These are phyloP conservation scores for Aspergillus leporis DNA, from an alignment of 495 filamentous ascomycete species.

Conservation along the genomic window DNA sequence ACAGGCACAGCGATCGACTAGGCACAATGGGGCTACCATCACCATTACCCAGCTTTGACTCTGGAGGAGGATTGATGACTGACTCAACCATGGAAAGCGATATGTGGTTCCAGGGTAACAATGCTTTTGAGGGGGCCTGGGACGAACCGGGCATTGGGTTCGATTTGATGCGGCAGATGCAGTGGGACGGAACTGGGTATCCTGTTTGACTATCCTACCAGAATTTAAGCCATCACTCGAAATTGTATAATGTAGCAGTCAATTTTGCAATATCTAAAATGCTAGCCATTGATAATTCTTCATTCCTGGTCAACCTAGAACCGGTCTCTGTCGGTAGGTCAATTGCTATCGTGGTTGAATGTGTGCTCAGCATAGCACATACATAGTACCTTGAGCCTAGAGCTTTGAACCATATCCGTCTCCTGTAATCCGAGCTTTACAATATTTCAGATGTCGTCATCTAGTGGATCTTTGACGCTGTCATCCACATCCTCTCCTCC, in stretches of 20 bases:
- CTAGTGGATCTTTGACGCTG: not conserved
- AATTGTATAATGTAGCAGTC: too few relatives aligned
- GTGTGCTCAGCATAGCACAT: too few relatives aligned
- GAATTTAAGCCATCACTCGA: too few relatives aligned
- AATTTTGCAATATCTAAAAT: too few relatives aligned
- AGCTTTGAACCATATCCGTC: too few relatives aligned
- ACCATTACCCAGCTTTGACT: not conserved
- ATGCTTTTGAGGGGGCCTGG: not conserved
- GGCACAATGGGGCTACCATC: not conserved
- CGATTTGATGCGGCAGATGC: not conserved
- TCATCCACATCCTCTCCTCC: not conserved
- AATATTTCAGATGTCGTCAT: not conserved
- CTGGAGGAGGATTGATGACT: not conserved
- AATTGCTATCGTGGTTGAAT: too few relatives aligned
- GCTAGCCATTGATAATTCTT: too few relatives aligned
- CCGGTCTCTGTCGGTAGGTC: too few relatives aligned
- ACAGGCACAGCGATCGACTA: not conserved
- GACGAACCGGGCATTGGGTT: not conserved
- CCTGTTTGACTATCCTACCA: not conserved
- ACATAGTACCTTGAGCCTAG: too few relatives aligned
- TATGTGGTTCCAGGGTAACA: not conserved
- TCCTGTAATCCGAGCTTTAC: too few relatives aligned
- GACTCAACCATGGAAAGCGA: not conserved
- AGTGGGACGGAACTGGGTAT: not conserved
- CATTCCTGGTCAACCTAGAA: too few relatives aligned